Conservation (phyloP, 305 asterid genomes). For the Fraxinus albicans region DNA sequence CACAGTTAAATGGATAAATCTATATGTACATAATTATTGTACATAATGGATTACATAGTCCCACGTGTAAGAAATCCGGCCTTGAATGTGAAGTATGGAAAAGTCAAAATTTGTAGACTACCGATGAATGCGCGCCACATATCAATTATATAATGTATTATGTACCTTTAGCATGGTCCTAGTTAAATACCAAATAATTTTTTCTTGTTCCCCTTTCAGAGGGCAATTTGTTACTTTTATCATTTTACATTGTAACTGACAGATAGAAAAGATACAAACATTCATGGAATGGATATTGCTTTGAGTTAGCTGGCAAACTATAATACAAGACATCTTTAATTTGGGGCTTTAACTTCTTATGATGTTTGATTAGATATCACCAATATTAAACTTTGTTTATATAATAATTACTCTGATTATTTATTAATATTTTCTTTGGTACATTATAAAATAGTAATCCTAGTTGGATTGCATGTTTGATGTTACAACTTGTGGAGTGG, state of each 20-base stretch:
- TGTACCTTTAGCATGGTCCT: too few species aligned
- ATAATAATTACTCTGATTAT: neutral
- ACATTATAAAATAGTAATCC: neutral
- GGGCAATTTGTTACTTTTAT: neutral
- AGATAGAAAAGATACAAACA: conserved; percentile 1
- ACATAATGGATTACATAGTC: too few species aligned
- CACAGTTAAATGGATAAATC: neutral
- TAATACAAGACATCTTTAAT: neutral
- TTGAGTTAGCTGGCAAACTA: neutral
- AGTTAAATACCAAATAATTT: neutral
- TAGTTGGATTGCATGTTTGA: neutral
- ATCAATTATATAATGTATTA: too few species aligned
- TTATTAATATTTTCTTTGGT: neutral
- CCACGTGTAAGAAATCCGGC: too few species aligned
- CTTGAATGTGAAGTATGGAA: too few species aligned
- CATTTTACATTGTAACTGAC: neutral
- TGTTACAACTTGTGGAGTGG: neutral
- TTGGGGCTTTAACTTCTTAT: neutral
- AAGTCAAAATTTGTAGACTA: too few species aligned
- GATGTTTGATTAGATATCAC: neutral
- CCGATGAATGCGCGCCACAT: too few species aligned
- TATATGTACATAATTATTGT: too few species aligned
- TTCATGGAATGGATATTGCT: neutral
- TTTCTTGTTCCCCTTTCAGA: neutral
- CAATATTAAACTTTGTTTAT: neutral